Evolutionary conservation across 192 early-diverging fungal genomes (phyloP).

Genomic region (Spizellomyces sp.): DNA sequence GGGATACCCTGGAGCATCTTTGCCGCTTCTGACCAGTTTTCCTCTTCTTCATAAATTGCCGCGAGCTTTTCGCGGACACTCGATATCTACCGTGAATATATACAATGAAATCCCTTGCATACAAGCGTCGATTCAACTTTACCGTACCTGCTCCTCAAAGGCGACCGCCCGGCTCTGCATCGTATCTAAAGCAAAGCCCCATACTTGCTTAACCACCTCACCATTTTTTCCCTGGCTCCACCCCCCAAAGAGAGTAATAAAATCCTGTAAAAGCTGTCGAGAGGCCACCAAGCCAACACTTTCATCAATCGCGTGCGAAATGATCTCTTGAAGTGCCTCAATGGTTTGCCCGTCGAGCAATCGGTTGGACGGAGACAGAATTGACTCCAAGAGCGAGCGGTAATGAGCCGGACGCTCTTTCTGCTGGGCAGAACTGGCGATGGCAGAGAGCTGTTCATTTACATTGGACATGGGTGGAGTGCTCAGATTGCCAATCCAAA

Average conservation of each 20-base stretch:
- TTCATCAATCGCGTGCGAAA: constrained; percentile 51
- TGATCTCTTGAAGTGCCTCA: constrained; percentile 21
- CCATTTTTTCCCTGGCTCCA: constrained; percentile 37
- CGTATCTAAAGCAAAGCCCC: constrained; percentile 68
- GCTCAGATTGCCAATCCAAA: no score
- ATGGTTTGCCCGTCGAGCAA: neutral
- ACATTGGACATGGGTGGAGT: neutral
- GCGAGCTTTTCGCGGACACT: constrained; percentile 76
- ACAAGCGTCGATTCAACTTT: neutral
- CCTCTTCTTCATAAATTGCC: constrained; percentile 67
- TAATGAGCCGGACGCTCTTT: constrained; percentile 1
- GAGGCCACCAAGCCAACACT: constrained; percentile 71
- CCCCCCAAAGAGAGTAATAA: constrained; percentile 62
- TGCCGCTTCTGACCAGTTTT: constrained; percentile 86
- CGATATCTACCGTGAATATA: constrained; percentile 52
- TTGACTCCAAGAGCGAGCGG: neutral
- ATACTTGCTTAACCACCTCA: constrained; percentile 51
- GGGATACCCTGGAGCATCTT: constrained; percentile 84
- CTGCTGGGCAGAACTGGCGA: neutral
- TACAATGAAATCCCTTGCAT: neutral
- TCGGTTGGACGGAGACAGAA: neutral
- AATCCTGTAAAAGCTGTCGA: constrained; percentile 73
- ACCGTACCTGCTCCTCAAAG: constrained; percentile 77
- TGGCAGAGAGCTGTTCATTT: neutral
- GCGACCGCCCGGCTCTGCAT: constrained; percentile 75